Conservation (phyloP, 2,329 filamentous ascomycete species). For the Colletotrichum sidae region DNA sequence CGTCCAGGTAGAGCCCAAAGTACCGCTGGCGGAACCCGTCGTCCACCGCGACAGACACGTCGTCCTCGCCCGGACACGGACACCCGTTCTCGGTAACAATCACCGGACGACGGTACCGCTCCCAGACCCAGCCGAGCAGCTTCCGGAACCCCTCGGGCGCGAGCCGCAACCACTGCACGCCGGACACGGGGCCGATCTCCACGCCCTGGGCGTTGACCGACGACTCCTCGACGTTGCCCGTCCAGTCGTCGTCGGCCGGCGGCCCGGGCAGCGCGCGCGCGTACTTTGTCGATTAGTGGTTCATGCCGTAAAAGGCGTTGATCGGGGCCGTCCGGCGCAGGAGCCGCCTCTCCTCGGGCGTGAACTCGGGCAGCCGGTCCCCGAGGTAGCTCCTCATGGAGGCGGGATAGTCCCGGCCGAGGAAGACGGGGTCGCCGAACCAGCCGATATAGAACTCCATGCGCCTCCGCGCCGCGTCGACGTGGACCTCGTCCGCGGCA, state of each 20-base stretch:
- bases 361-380: slow-evolving; percentile 45
- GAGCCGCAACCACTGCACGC: slow-evolving; percentile 26
- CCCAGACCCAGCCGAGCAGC: slow-evolving; percentile 43
- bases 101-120: slow-evolving; percentile 43
- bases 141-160: slow-evolving; percentile 44
- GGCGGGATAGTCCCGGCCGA: slow-evolving; percentile 40
- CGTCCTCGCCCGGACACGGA: slow-evolving; percentile 43
- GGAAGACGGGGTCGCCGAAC: slow-evolving; percentile 53
- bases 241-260: slow-evolving; percentile 42
- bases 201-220: slow-evolving; percentile 44
- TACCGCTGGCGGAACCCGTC: slow-evolving; percentile 39
- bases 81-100: slow-evolving; percentile 48
- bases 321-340: slow-evolving; percentile 41
- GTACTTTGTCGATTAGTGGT: slow-evolving; percentile 53
- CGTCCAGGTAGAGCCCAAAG: slow-evolving; percentile 42
- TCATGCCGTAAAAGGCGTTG: slow-evolving; percentile 54
- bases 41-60: slow-evolving; percentile 29
- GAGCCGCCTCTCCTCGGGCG: slow-evolving; percentile 42
- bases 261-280: slow-evolving; percentile 43
- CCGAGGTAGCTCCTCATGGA: slow-evolving; percentile 45
- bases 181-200: slow-evolving; percentile 34
- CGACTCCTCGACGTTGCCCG: slow-evolving; percentile 41
- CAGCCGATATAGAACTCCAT: slow-evolving; percentile 54
- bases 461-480: slow-evolving; percentile 46
- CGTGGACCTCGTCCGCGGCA: slow-evolving; percentile 39